Evolutionary conservation across 352 stramenopile species (phyloP), one percentile per base, ranked within the genome.

Genomic region (Phytophthora cactorum): DNA sequence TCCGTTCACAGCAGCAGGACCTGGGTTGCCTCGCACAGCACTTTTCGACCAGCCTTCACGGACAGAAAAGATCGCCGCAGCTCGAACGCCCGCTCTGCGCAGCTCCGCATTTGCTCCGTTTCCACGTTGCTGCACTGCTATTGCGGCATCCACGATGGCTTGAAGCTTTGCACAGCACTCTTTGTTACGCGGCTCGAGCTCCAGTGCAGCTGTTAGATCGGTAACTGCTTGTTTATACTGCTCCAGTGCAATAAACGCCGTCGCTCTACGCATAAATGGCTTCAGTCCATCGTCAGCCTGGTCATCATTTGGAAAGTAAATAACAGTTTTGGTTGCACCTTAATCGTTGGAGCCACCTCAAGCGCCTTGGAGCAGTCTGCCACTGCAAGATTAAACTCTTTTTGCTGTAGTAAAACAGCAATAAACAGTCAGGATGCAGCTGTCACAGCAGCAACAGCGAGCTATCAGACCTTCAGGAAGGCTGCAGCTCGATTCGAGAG

Each of bases 401-500:
- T 61, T 4, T 87, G 55, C 81, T 89, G 44, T 12, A 58, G 28
- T 22, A 50, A 45, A 49, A 70, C 44, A 63, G 25, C 15, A 53
- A 34, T 38, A 28, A 45, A 22, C 43, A 50, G 10, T 50, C 9
- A 50, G n/a, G 8, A 50, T 50, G 17, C 0, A 29, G 15, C 1
- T 50, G 2, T 50, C 28, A 61, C 1, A 17, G 25, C 27, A 52
- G 22, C 29, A 45, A 29, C 14, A 52, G 38, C 28, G 15, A 34
- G 5, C 36, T 17, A n/a, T n/a, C 10, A 36, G 3, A 88, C 84
- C 71, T 92, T 90, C 14, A 93, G 62, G 36, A 82, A 78, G 7
- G 79, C 81, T 25, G 82, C 82, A 34, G 84, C 84, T 63, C 84
- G 74, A 56, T 93, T 93, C n/a, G 82, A 89, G n/a, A 82, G 72